These are phyloP conservation scores for Coleophoma cylindrospora DNA, from an alignment of 2,329 filamentous ascomycete genomes.

Conservation along the genomic window DNA sequence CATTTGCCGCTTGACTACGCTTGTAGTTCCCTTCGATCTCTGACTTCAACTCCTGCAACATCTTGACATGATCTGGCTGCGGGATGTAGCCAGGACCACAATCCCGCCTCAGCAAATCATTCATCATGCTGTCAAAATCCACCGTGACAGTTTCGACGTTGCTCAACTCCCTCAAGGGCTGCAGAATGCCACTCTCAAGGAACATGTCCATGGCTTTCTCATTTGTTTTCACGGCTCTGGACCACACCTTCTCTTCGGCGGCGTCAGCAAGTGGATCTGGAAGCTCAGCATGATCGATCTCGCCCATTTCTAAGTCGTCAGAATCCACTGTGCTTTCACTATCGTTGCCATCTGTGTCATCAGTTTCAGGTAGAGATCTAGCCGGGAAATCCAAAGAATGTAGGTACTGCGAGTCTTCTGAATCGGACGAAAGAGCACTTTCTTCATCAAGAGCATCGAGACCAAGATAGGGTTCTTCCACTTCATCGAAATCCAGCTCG, in stretches of 20 bases:
- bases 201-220: constrained; percentile 10
- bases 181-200: constrained; percentile 8
- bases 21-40: constrained; percentile 8
- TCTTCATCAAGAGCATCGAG: not conserved
- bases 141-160: constrained; percentile 9
- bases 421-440: not conserved
- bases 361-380: not conserved
- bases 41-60: constrained; percentile 7
- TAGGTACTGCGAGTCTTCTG: not conserved
- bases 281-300: not conserved
- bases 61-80: constrained; percentile 2
- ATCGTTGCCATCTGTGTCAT: not conserved
- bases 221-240: constrained; percentile 2
- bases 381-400: no score
- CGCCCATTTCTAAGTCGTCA: constrained; percentile 2
- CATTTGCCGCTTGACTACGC: not conserved
- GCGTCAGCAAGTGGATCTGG: not conserved
- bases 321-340: not conserved
- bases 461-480: not conserved
- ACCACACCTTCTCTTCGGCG: not conserved
- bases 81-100: constrained; percentile 8
- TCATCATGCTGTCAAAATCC: not conserved
- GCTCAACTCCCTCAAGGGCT: constrained; percentile 3
- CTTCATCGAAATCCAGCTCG: constrained; percentile 1
- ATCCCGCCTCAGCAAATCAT: not conserved